Evolutionary conservation across 176 grass and related monocot genomes (phyloP).

Genomic region (Oryza coarctata): DNA sequence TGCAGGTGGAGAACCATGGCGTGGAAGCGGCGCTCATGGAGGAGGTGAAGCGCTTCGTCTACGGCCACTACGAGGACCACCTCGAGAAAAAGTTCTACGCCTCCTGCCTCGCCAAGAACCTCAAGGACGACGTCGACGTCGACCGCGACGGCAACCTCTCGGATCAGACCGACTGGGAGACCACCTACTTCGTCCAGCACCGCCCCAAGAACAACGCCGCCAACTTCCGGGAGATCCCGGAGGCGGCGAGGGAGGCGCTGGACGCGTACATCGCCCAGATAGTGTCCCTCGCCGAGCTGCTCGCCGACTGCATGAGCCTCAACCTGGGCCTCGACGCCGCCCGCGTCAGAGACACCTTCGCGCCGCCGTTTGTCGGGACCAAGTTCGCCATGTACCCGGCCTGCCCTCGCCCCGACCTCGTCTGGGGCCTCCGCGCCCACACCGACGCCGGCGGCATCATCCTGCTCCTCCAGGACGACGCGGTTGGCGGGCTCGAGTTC

Average conservation of each 20-base stretch:
- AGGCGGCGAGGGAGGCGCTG: conserved; percentile 46
- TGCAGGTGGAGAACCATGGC: conserved; percentile 82
- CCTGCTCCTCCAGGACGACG: conserved; percentile 81
- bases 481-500: conserved; percentile 80
- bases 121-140: conserved; percentile 11
- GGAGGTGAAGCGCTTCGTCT: conserved; percentile 65
- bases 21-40: conserved; percentile 69
- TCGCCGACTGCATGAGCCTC: conserved; percentile 56
- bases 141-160: not conserved
- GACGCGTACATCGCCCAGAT: conserved; percentile 56
- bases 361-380: conserved; percentile 80
- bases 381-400: conserved; percentile 87
- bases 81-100: conserved; percentile 58
- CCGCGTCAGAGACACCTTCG: conserved; percentile 48
- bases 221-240: conserved; percentile 45
- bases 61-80: conserved; percentile 64
- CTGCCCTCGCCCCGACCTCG: conserved; percentile 58
- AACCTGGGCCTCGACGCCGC: conserved; percentile 58
- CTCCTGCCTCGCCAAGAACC: conserved; percentile 52
- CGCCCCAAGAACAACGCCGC: conserved; percentile 35
- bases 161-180: conserved; percentile 70
- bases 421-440: conserved; percentile 78
- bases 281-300: conserved; percentile 55
- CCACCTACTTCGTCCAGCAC: conserved; percentile 77
- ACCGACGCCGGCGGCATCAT: conserved; percentile 96